These are phyloP conservation scores for Zychaea mexicana DNA, from an alignment of 371 early-diverging fungal species.

Conservation along the genomic window DNA sequence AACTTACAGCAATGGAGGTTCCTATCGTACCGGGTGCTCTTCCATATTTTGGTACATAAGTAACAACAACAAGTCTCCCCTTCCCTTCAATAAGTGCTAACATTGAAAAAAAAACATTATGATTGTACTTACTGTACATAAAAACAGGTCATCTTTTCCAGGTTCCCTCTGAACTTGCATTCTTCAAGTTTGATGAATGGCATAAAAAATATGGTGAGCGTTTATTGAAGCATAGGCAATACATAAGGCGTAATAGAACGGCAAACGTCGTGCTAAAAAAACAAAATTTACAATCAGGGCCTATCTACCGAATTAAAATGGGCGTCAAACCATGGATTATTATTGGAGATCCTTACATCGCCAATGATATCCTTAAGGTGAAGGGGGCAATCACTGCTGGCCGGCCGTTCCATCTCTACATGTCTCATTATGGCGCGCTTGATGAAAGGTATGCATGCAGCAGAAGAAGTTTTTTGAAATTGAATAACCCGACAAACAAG, in stretches of 20 bases:
- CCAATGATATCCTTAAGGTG: constrained; percentile 21
- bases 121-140: not conserved
- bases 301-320: constrained; percentile 17
- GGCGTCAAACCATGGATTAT: constrained; percentile 20
- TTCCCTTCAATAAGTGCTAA: no score
- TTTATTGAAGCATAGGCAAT: no score
- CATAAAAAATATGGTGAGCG: not conserved
- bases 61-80: no score
- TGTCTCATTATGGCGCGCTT: constrained; percentile 5
- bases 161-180: not conserved
- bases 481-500: no score
- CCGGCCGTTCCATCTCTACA: constrained; percentile 12
- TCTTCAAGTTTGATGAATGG: not conserved
- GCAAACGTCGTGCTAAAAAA: no score
- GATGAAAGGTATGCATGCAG: constrained; percentile 14
- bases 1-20: no score
- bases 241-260: no score
- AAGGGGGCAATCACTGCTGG: constrained; percentile 15
- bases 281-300: not conserved
- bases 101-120: no score
- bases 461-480: no score
- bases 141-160: not conserved
- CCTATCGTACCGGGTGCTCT: no score
- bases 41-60: no score
- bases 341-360: constrained; percentile 19